Conservation (phyloP, 306 rosid genomes). For the Cucurbita moschata region DNA sequence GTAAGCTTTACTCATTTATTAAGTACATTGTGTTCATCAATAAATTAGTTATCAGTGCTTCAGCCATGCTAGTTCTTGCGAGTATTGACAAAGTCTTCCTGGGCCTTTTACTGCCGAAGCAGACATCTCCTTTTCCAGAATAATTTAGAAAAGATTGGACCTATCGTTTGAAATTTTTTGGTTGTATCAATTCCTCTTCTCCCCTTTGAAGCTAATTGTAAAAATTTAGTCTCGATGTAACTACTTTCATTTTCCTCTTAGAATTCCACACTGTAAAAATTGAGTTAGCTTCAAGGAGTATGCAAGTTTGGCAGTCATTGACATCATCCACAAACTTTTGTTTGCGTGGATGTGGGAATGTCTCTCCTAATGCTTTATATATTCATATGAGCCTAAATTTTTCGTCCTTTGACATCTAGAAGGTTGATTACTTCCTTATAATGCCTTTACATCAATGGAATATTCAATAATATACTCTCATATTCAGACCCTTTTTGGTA, state of each 20-base stretch:
- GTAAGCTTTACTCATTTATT: conserved; percentile 41
- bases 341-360: neutral
- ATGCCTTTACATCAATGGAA: neutral
- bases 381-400: neutral
- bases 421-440: neutral
- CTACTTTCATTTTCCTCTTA: neutral
- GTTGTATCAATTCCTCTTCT: neutral
- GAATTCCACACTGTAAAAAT: neutral
- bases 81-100: neutral
- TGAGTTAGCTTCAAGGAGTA: neutral
- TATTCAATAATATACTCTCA: conserved; percentile 8
- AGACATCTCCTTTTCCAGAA: neutral
- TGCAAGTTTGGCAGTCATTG: neutral
- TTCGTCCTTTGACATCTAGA: neutral
- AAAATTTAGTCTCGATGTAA: neutral
- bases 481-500: conserved; percentile 75
- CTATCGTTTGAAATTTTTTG: neutral
- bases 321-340: neutral
- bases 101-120: neutral
- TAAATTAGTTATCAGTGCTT: neutral
- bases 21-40: neutral
- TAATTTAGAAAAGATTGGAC: neutral
- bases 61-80: neutral
- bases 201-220: neutral
- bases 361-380: neutral